These are phyloP conservation scores for Xanthoceras sorbifolium DNA, from an alignment of 345 rosid genomes.

Conservation along the genomic window DNA sequence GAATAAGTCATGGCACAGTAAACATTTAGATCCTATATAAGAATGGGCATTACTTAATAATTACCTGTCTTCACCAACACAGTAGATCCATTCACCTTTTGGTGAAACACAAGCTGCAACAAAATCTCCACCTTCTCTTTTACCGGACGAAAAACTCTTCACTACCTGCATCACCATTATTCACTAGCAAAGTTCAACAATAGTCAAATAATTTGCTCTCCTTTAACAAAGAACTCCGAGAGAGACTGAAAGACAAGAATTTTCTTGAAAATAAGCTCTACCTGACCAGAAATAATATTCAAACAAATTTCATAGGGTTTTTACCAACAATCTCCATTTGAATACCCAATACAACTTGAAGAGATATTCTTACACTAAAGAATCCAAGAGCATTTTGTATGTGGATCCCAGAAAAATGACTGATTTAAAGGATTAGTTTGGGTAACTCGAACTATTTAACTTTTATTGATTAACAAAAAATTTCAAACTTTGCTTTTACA, in stretches of 20 bases:
- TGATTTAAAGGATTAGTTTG: not conserved
- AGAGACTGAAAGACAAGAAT: not conserved
- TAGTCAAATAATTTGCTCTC: constrained; percentile 22
- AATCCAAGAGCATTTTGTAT: not conserved
- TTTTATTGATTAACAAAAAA: not conserved
- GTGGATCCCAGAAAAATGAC: not conserved
- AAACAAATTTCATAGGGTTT: not conserved
- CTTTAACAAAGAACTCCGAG: not conserved
- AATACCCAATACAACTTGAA: not conserved
- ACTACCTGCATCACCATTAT: constrained; percentile 62
- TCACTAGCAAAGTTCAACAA: constrained; percentile 19
- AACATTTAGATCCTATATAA: not conserved
- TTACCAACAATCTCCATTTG: not conserved
- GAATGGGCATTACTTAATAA: not conserved
- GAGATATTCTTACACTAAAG: not conserved
- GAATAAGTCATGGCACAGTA: not conserved
- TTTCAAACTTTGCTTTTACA: too few species aligned
- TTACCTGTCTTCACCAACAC: constrained; percentile 93
- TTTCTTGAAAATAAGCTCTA: not conserved
- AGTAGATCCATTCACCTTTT: constrained; percentile 97
- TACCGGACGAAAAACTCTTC: constrained; percentile 98
- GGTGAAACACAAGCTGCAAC: constrained; percentile 91
- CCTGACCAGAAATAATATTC: not conserved
- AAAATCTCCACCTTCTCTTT: constrained; percentile 96
- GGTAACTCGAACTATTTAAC: not conserved